phyloP scores from a whole-genome alignment of 2,329 filamentous ascomycete species.

The Zarea fungicola region DNA sequence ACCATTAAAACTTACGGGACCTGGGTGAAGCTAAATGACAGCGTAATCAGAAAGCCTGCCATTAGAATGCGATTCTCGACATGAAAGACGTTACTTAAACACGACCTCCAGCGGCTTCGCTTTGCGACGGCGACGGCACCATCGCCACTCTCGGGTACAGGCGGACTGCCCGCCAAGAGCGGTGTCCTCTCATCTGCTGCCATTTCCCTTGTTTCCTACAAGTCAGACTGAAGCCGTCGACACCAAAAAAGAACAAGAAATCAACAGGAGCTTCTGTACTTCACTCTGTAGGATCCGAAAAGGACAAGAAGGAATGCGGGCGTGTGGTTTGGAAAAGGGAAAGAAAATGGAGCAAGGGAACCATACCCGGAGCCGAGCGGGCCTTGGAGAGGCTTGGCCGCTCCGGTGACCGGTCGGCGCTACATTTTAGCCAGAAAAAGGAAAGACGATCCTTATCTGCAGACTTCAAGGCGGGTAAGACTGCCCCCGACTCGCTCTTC shows the following conservation, averaged over 20 bases:
- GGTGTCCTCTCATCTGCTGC: slow-evolving; percentile 7
- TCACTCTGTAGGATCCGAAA: neutral
- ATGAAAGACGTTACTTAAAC: slow-evolving; percentile 19
- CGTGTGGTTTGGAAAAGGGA: neutral
- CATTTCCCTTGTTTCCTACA: neutral
- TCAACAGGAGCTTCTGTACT: too few species aligned
- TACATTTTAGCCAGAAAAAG: too few species aligned
- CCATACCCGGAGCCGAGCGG: slow-evolving; percentile 8
- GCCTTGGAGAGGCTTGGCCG: too few species aligned
- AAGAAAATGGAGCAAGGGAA: neutral
- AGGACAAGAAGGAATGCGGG: neutral
- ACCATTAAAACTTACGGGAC: slow-evolving; percentile 36
- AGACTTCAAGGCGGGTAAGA: too few species aligned
- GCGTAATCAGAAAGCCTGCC: slow-evolving; percentile 54
- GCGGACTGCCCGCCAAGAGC: neutral
- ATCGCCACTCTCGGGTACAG: neutral
- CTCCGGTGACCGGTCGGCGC: too few species aligned
- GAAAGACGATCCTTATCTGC: too few species aligned
- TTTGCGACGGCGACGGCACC: neutral
- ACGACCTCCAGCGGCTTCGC: slow-evolving; percentile 9
- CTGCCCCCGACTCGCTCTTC: too few species aligned
- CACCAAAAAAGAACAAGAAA: neutral
- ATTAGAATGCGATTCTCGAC: slow-evolving; percentile 47
- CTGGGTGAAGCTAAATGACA: slow-evolving; percentile 45
- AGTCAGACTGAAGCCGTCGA: too few species aligned